Conservation (phyloP, 2,329 filamentous ascomycete genomes). For the Bimuria novae-zelandiae region DNA sequence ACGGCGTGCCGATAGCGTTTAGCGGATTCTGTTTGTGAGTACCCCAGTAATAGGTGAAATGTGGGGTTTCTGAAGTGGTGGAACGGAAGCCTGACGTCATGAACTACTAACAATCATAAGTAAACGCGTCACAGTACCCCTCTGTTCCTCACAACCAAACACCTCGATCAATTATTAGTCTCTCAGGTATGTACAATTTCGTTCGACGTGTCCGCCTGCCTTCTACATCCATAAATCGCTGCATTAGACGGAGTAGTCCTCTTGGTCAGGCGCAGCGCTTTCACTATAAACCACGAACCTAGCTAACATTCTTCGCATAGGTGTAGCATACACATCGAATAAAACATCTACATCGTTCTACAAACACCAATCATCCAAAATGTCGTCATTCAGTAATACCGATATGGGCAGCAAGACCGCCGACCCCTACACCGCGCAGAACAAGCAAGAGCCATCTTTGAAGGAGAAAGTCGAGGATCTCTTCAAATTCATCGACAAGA, state of each 20-base stretch:
- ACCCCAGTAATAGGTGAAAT: slow-evolving; percentile 14
- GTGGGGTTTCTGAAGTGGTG: slow-evolving; percentile 5
- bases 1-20: slow-evolving; percentile 6
- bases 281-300: not conserved
- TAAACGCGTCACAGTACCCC: not conserved
- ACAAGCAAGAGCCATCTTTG: slow-evolving; percentile 70
- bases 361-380: slow-evolving; percentile 17
- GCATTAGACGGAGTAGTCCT: not conserved
- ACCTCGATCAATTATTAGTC: not conserved
- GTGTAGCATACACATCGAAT: not conserved
- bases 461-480: slow-evolving; percentile 79
- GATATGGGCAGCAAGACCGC: slow-evolving; percentile 52
- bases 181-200: slow-evolving; percentile 4
- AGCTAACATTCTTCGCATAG: not conserved
- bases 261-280: slow-evolving; percentile 6
- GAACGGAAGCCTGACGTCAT: slow-evolving; percentile 21
- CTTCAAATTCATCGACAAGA: slow-evolving; percentile 68
- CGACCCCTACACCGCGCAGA: slow-evolving; percentile 82
- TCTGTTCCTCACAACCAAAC: not conserved
- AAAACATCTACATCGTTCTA: not conserved
- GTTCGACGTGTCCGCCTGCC: slow-evolving; percentile 1
- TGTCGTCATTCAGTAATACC: slow-evolving; percentile 47
- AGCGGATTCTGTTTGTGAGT: slow-evolving; percentile 18
- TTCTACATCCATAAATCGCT: not conserved
- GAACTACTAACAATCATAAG: slow-evolving; percentile 9